Base-by-base conservation (phyloP, 306 rosid genomes). In the Gleditsia sinensis region DNA sequence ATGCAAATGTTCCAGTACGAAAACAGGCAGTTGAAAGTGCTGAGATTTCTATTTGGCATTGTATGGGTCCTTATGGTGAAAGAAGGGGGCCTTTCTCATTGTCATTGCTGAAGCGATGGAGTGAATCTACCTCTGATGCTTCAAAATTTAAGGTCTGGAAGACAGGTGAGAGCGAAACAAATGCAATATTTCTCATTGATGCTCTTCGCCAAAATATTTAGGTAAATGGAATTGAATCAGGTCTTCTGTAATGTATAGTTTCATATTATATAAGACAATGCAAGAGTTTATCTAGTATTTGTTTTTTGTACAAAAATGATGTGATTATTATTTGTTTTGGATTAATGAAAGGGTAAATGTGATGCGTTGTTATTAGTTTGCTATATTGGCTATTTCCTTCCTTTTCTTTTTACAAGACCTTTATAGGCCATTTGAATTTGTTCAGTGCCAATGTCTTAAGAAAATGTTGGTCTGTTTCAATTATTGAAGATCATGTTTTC, bases 81-180 rank as follows among this genome's bases (percentile, higher is more conserved):
- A 81, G 34, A 43, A 74, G 75, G 67, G 91, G 93, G 3, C 91
- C 93, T 55, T 81, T 33, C 50, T 71, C 90, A 7, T 24, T 86
- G 86, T 69, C 82, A 20, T 58, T 82, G 28, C 86, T 90, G 49
- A 88, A 84, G 83, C 72, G 20, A 9, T 88, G 91, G 91, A 72
- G 60, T 49, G 87, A 75, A 53, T 59, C 71, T 14, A 28, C 71
- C 19, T 0, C 68, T 21, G 17, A 17, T 34, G 75, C 83, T 39
- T 37, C 76, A 67, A 28, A 85, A 72, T 84, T 78, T 66, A 88
- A 79, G 76, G 88, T 90, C 19, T 90, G 96, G 93, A 90, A 80
- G 84, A 66, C 43, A 64, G 91, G 83, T 50, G 87, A 88, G 84
- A 88, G 82, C 67, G 80, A 87, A 75, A 57, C 49, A 42, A 78